Base-by-base conservation (phyloP, 169 alveolate genomes). In the Cryptosporidium ubiquitum region DNA sequence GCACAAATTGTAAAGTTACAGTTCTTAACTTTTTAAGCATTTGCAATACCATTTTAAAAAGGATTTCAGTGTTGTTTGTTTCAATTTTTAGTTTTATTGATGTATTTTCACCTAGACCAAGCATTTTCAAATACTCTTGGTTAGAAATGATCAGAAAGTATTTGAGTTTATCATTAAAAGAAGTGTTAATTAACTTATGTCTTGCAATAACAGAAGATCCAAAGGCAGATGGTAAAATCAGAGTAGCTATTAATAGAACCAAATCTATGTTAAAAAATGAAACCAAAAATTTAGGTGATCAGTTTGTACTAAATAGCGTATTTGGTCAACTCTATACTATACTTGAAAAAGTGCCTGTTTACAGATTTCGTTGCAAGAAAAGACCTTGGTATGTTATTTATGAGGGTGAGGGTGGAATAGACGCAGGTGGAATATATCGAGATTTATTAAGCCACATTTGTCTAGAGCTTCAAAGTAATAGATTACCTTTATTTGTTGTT, bases 391-490 rank as follows among this genome's bases (percentile, higher is more conserved):
- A 66, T 39, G 97, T 95, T n/a, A 84, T 92, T n/a, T 96, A 94
- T 73, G 91, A 69, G 60, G 97, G 96, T 3, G 98, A 96, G 86
- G 98, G 96, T 18, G 94, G 96, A 26, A 94, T 93, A 42, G 98
- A 96, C 85, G 98, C 98, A 0, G 98, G 98, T n/a, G 98, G 98
- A n/a, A 95, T 96, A 0, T 96, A 92, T 85, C 84, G 96, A 44
- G 98, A 96, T 69, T 91, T 94, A 44, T 64, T 96, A 29, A 86
- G 96, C 9, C 94, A 95, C 47, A 79, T 94, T 31, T 92, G 92
- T 70, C 92, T 92, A 16, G 98, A 96, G 85, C 91, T 96, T 33
- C 93, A 93, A 89, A 92, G 96, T 51, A 71, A 84, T 47, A 94
- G 93, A 68, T 86, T 93, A 44, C 93, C 95, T 20, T 84, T 95